A percentile compares a stretch with the other conserved stretches of the same genome.
Evolutionary conservation across 179 eudicot species (phyloP).

Genomic region (Corrigiola litoralis): DNA sequence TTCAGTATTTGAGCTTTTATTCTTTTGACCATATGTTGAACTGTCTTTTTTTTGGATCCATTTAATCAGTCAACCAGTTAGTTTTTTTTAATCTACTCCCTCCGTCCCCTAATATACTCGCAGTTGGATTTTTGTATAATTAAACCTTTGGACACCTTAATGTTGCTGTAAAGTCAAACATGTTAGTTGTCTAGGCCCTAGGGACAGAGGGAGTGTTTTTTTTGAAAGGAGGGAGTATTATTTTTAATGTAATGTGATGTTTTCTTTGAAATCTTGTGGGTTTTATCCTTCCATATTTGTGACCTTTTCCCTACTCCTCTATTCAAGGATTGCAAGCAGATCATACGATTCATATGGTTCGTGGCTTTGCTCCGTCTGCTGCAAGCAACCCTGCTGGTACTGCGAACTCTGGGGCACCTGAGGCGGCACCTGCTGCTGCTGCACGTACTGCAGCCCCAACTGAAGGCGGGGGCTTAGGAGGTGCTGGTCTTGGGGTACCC

Average conservation of each 20-base stretch:
- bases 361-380: constrained; percentile 71
- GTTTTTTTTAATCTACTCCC: too few species aligned
- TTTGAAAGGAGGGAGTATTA: too few species aligned
- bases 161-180: too few species aligned
- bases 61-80: neutral
- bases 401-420: constrained; percentile 40
- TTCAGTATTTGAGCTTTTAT: neutral
- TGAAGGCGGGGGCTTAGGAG: constrained; percentile 46
- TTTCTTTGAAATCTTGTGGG: neutral
- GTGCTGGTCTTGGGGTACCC: constrained; percentile 61
- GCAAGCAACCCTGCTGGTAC: constrained; percentile 35
- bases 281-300: neutral
- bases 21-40: neutral
- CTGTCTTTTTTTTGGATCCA: neutral
- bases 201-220: too few species aligned
- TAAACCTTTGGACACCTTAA: too few species aligned
- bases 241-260: neutral
- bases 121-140: too few species aligned
- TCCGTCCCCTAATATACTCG: too few species aligned
- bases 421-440: constrained; percentile 35
- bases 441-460: constrained; percentile 33
- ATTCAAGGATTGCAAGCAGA: constrained; percentile 77
- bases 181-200: too few species aligned
- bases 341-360: constrained; percentile 95
- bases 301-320: constrained; percentile 3